These are phyloP conservation scores for Cytospora paraplurivora DNA, from an alignment of 2,329 filamentous ascomycete species.

Conservation along the genomic window DNA sequence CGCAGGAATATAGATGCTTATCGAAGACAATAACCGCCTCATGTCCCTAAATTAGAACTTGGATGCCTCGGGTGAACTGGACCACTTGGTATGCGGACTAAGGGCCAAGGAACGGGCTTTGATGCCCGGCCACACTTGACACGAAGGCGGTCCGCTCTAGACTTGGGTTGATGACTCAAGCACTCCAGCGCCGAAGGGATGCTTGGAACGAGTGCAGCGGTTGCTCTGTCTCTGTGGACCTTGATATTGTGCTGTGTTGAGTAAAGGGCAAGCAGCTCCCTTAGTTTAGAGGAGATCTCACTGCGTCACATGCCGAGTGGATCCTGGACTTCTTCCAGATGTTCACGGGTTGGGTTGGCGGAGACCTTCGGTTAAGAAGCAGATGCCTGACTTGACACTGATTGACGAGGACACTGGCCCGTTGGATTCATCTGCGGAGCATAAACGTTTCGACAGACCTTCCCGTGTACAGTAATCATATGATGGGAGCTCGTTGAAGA, in stretches of 20 bases:
- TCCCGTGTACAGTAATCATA: too few relatives aligned
- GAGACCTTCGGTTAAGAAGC: not conserved
- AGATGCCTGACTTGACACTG: not conserved
- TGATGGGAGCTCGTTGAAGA: not conserved
- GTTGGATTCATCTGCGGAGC: not conserved
- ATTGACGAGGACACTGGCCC: not conserved
- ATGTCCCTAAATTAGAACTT: conserved; percentile 5
- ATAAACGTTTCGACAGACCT: not conserved
- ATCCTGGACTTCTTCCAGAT: not conserved
- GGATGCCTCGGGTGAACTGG: conserved; percentile 14
- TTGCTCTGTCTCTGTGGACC: not conserved
- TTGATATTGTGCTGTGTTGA: not conserved
- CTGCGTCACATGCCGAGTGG: not conserved
- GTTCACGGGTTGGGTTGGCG: not conserved
- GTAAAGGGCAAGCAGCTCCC: not conserved
- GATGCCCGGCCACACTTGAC: conserved; percentile 16
- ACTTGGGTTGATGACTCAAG: not conserved
- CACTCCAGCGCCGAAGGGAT: not conserved
- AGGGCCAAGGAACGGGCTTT: conserved; percentile 8
- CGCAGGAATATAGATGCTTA: conserved; percentile 4
- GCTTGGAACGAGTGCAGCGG: conserved; percentile 2
- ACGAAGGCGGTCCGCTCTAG: not conserved
- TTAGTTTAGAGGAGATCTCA: not conserved
- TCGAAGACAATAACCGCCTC: conserved; percentile 5
- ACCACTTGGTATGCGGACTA: conserved; percentile 13